Evolutionary conservation across 2,329 filamentous ascomycete genomes (phyloP).

Genomic region (Hirsutella minnesotensis): DNA sequence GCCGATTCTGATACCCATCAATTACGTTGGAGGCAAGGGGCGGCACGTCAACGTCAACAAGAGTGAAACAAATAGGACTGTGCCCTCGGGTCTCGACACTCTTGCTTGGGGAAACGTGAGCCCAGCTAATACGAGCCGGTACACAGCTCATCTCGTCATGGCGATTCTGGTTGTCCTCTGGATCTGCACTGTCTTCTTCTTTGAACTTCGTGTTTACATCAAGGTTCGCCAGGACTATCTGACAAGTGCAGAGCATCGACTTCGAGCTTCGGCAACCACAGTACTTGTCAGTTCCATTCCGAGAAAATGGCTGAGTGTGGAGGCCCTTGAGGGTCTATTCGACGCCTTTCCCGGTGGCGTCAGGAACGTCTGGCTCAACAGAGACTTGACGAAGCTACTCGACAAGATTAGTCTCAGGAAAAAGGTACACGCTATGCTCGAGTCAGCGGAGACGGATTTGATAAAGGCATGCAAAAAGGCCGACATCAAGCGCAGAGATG

Average conservation of each 20-base stretch:
- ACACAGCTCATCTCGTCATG: slow-evolving; percentile 76
- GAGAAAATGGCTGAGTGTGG: slow-evolving; percentile 74
- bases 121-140: slow-evolving; percentile 50
- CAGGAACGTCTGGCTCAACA: slow-evolving; percentile 92
- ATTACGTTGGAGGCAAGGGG: slow-evolving; percentile 60
- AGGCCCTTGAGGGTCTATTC: slow-evolving; percentile 73
- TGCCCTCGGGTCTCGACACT: slow-evolving; percentile 57
- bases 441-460: slow-evolving; percentile 73
- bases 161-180: slow-evolving; percentile 69
- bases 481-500: slow-evolving; percentile 55
- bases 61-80: slow-evolving; percentile 10
- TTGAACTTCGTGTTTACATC: slow-evolving; percentile 78
- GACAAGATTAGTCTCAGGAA: slow-evolving; percentile 74
- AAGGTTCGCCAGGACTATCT: slow-evolving; percentile 89
- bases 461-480: slow-evolving; percentile 70
- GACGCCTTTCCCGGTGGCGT: slow-evolving; percentile 95
- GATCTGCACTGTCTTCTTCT: slow-evolving; percentile 78
- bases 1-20: slow-evolving; percentile 78
- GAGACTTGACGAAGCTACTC: slow-evolving; percentile 71
- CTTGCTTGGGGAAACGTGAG: slow-evolving; percentile 83
- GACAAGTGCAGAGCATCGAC: slow-evolving; percentile 85
- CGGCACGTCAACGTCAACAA: slow-evolving; percentile 31
- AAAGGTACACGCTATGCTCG: slow-evolving; percentile 57
- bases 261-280: slow-evolving; percentile 88
- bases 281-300: slow-evolving; percentile 89